These are phyloP conservation scores for Fusarium piperis DNA, from an alignment of 2,329 filamentous ascomycete genomes.

Conservation along the genomic window DNA sequence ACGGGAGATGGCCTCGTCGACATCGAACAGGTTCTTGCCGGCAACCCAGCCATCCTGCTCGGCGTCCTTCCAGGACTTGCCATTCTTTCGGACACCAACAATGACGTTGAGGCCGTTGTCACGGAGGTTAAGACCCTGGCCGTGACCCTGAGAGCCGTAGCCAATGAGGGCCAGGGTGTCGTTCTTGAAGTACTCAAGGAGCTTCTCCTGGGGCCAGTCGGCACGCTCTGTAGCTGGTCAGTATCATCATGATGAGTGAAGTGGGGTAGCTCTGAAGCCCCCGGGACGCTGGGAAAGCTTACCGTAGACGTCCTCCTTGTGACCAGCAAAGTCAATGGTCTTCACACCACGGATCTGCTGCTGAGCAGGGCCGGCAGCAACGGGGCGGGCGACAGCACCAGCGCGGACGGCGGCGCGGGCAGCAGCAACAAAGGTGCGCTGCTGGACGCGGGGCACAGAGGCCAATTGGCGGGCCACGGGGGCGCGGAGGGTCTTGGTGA, in stretches of 20 bases:
- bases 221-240: slow-evolving; percentile 77
- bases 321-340: slow-evolving; percentile 98
- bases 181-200: slow-evolving; percentile 99
- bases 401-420: slow-evolving; percentile 66
- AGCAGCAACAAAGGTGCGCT: slow-evolving; percentile 70
- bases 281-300: slow-evolving; percentile 43
- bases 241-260: slow-evolving; percentile 9
- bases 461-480: slow-evolving; percentile 72
- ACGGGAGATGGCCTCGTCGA: slow-evolving; percentile 93
- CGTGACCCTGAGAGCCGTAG: slow-evolving; percentile 97
- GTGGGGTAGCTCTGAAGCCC: not conserved
- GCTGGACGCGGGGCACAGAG: slow-evolving; percentile 64
- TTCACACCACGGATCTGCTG: slow-evolving; percentile 91
- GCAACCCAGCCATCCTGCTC: slow-evolving; percentile 97
- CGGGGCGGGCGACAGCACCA: slow-evolving; percentile 63
- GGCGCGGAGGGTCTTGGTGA: slow-evolving; percentile 73
- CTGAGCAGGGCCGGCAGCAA: slow-evolving; percentile 60
- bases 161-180: slow-evolving; percentile 99
- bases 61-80: slow-evolving; percentile 98
- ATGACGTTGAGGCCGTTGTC: slow-evolving; percentile 99
- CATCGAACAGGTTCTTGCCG: slow-evolving; percentile 98
- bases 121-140: slow-evolving; percentile 98
- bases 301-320: slow-evolving; percentile 96
- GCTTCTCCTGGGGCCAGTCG: slow-evolving; percentile 99
- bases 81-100: slow-evolving; percentile 97